These are phyloP conservation scores for Plenodomus biglobosus DNA, from an alignment of 2,329 filamentous ascomycete species.

Conservation along the genomic window DNA sequence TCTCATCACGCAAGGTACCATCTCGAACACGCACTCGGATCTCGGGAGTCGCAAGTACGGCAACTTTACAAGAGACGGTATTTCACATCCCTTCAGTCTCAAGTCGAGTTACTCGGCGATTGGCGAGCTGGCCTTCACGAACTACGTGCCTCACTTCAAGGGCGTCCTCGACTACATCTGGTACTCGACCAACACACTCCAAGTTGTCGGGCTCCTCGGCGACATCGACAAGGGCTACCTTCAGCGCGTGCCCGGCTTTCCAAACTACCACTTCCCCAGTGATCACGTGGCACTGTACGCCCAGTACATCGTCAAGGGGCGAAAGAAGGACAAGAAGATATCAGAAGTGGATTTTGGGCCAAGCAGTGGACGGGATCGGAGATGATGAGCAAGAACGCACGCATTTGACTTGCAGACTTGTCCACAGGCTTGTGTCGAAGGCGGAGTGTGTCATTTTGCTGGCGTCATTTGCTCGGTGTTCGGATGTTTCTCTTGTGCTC, in stretches of 20 bases:
- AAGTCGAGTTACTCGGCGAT: constrained; percentile 86
- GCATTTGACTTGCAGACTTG: constrained; percentile 17
- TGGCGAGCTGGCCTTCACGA: constrained; percentile 88
- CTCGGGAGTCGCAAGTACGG: constrained; percentile 82
- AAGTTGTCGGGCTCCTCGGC: constrained; percentile 80
- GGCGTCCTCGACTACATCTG: constrained; percentile 97
- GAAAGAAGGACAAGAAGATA: constrained; percentile 67
- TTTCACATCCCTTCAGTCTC: constrained; percentile 90
- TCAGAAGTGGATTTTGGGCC: constrained; percentile 44
- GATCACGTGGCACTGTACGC: constrained; percentile 89
- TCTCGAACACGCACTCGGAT: constrained; percentile 78
- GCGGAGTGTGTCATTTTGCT: constrained; percentile 30
- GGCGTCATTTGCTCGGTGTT: constrained; percentile 42
- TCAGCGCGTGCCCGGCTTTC: constrained; percentile 84
- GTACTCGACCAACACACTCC: constrained; percentile 89
- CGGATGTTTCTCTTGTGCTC: constrained; percentile 28
- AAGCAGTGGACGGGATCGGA: constrained; percentile 35
- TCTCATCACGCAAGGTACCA: constrained; percentile 76
- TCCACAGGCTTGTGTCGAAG: constrained; percentile 29
- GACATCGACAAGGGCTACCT: constrained; percentile 85
- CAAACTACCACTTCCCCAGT: constrained; percentile 90
- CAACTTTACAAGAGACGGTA: constrained; percentile 87
- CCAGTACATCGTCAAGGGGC: constrained; percentile 84
- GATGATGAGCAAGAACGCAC: constrained; percentile 18
- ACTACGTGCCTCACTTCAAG: constrained; percentile 91